Base-by-base conservation (phyloP, 176 grass and related monocot genomes). In the Juncus effusus region DNA sequence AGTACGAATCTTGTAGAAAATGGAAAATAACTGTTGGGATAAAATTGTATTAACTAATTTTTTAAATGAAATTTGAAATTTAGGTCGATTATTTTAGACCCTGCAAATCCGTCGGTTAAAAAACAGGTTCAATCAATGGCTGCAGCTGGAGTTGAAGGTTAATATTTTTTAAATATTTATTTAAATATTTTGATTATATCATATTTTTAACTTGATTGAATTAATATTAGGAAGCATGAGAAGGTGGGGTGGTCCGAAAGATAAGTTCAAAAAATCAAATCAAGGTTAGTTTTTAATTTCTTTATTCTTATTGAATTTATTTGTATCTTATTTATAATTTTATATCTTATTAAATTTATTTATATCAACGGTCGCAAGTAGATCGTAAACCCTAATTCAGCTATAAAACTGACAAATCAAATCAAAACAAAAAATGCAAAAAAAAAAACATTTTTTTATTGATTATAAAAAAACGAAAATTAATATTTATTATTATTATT, bases 221-320 rank as follows among this genome's bases (percentile, higher is more conserved):
- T 56, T 75, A 28, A 42, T 93, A 87, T 53, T 69, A 99, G 95
- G 95, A 75, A 94, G 66, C 76, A 90, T 85, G 74, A 54, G 93
- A 52, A 99, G 89, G 78, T 94, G 95, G 95, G 91, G 95, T 88
- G 91, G 86, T 74, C 69, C 82, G 5, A 96, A 95, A 78, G 87
- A 84, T 41, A 83, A 82, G 9, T 82, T 84, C 7, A 94, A 85
- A 63, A 99, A 99, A 81, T 57, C 80, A 75, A 94, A 88, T 54
- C 70, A 77, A 94, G 95, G 95, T 99, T 80, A 40, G 15, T 64
- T 35, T 76, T 53, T 41, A 5, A 47, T 28, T 28, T 28, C 19
- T 28, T 28, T 28, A 28, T 28, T 28, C 19, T 28, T 28, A 28
- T 28, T 28, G 19, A 28, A 28, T 28, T 28, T 28, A 28, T 28